Base-by-base conservation (phyloP, 345 rosid genomes). In the Salix koriyanagi region DNA sequence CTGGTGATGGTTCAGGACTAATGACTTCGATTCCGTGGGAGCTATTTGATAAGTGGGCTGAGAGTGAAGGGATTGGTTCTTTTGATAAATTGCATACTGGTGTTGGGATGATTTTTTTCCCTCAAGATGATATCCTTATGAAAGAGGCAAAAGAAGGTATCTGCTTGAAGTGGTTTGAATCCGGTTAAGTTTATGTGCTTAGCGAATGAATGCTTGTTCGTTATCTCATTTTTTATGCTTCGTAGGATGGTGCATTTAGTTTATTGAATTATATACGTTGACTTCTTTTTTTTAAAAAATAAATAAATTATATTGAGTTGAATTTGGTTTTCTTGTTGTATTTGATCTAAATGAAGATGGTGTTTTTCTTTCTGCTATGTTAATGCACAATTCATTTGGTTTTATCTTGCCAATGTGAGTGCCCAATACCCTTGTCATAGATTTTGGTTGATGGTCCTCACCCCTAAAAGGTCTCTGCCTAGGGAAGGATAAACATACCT, bases 11-110 rank as follows among this genome's bases (percentile, higher is more conserved):
- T 61, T 82, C 99, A 3, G 99, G 99, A 76, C 70, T 96, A 80
- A 96, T 93, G 99, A 89, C 99, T 83, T 93, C 95, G 70, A 92
- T 96, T 77, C 99, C 99, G 14, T 96, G 99, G 99, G 92, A 91
- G 77, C 84, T 88, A 65, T 90, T 96, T 80, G 79, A 92, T 71
- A 79, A 85, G 23, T 96, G 99, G 99, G 96, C 94, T 65, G 76
- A 83, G 76, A 83, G 83, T 80, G 90, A 91, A 72, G 97, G 97
- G 36, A 87, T 91, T 81, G 78, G 91, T 71, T 80, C 90, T 50
- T 92, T 93, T 65, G 98, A 96, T 77, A 88, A 90, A 87, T 81
- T 81, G 60, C 99, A 89, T 82, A 91, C 98, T 61, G 99, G 94
- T 85, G 98, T 96, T 60, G 99, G 99, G 46, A 93, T 96, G 98